These are phyloP conservation scores for Citrus glauca DNA, from an alignment of 345 rosid genomes.

Conservation along the genomic window DNA sequence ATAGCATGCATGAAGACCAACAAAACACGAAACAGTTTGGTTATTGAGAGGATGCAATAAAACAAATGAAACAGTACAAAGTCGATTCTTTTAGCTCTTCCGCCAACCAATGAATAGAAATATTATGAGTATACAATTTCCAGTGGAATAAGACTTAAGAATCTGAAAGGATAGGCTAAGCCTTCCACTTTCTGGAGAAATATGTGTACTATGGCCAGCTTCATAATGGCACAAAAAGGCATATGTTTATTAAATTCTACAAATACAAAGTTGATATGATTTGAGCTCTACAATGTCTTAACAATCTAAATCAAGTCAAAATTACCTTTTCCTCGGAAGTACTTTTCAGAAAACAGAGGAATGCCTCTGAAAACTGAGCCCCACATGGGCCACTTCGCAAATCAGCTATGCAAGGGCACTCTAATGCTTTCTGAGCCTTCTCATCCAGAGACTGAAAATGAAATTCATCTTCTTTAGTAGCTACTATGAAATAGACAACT, in stretches of 20 bases:
- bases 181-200: no score
- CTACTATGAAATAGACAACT: not conserved
- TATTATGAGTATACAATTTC: not conserved
- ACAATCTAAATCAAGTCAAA: not conserved
- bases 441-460: slow-evolving; percentile 64
- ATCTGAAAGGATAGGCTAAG: no score
- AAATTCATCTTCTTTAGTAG: slow-evolving; percentile 20
- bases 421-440: slow-evolving; percentile 74
- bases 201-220: no score
- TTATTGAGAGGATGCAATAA: not conserved
- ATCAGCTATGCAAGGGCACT: slow-evolving; percentile 88
- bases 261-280: not conserved
- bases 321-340: slow-evolving; percentile 80
- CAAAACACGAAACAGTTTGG: not conserved
- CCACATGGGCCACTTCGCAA: slow-evolving; percentile 78
- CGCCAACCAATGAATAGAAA: not conserved
- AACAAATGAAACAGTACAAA: not conserved
- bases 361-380: slow-evolving; percentile 72
- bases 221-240: not conserved
- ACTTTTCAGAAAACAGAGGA: slow-evolving; percentile 84
- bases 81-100: not conserved
- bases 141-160: no score
- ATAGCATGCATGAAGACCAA: not conserved
- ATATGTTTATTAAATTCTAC: not conserved
- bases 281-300: not conserved